Base-by-base conservation (phyloP, 257 asterid genomes). In the Solanum medicagineum region DNA sequence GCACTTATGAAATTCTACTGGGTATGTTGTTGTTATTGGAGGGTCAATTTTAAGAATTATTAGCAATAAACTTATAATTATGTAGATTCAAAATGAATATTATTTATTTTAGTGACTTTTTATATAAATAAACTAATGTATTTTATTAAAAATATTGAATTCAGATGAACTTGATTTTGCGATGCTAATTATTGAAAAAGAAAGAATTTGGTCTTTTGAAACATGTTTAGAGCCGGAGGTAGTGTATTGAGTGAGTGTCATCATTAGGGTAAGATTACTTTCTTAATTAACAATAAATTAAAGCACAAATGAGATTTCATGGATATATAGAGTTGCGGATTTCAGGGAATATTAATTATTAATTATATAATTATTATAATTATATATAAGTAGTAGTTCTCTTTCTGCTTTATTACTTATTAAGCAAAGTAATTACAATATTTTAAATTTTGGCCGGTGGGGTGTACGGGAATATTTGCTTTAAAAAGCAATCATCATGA, bases 151-250 rank as follows among this genome's bases (percentile, higher is more conserved):
- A 17, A 0, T 69, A 69, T 69, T 69, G 2, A 17, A 2, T 36
- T 69, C 2, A 36, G 26, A 69, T 69, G 1, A 19, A 70, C 10
- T 70, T 12, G 2, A 19, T 36, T 0, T 8, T 0, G 14, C 0
- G 36, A 16, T 0, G 0, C 2, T 68, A 16, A 85, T 60, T 83
- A 87, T 84, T 83, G 62, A 68, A 84, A 81, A 51, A 26, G 86
- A 65, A 45, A 83, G 84, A 60, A 79, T 80, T 87, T 71, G 40
- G 26, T 65, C 62, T 66, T 85, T 85, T 86, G 85, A 65, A 26
- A 59, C 85, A 44, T 82, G 89, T 88, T 87, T 90, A 86, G 92
- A 84, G 89, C 86, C 89, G 91, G 47, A 77, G 24, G 4, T 26
- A 70, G 29, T 70, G 24, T 32, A 32, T 51, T 20, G 26, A 51